A percentile compares a stretch with the other conserved stretches of the same genome.
Evolutionary conservation across 257 asterid genomes (phyloP).

Genomic region (Penstemon davidsonii): DNA sequence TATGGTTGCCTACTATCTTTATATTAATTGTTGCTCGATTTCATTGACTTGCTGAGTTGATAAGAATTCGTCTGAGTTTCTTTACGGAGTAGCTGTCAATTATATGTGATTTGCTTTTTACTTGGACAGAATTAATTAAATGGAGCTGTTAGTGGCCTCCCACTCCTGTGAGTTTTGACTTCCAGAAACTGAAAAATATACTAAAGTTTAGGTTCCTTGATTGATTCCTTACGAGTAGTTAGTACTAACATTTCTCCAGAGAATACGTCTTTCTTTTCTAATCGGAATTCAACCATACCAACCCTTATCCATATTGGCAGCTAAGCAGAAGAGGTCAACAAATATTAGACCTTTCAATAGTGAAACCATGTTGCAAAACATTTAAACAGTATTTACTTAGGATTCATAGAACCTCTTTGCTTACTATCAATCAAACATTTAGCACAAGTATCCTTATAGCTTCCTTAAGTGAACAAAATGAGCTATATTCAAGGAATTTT

Average conservation of each 20-base stretch:
- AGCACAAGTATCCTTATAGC: slow-evolving; percentile 2
- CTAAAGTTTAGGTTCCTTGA: slow-evolving; percentile 1
- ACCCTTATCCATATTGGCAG: background rate
- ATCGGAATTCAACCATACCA: background rate
- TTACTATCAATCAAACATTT: background rate
- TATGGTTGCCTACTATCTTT: slow-evolving; percentile 2
- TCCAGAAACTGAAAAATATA: slow-evolving; percentile 25
- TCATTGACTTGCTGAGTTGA: slow-evolving; percentile 26
- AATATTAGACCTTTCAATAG: background rate
- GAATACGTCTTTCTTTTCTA: background rate
- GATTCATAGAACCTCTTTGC: background rate
- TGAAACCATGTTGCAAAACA: no score
- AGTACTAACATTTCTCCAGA: slow-evolving; percentile 8
- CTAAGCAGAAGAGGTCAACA: slow-evolving; percentile 15
- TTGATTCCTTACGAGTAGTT: slow-evolving; percentile 11
- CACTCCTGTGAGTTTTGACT: slow-evolving; percentile 51
- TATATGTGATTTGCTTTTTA: no score
- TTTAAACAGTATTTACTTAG: no score
- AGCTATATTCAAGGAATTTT: slow-evolving; percentile 2
- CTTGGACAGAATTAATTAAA: background rate
- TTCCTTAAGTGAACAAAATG: background rate
- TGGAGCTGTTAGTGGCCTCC: slow-evolving; percentile 44
- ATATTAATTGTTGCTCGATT: slow-evolving; percentile 22
- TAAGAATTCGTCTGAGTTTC: background rate
- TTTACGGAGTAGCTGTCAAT: no score